Evolutionary conservation across 495 filamentous ascomycete species (phyloP).

Genomic region (Alectoria sarmentosa): DNA sequence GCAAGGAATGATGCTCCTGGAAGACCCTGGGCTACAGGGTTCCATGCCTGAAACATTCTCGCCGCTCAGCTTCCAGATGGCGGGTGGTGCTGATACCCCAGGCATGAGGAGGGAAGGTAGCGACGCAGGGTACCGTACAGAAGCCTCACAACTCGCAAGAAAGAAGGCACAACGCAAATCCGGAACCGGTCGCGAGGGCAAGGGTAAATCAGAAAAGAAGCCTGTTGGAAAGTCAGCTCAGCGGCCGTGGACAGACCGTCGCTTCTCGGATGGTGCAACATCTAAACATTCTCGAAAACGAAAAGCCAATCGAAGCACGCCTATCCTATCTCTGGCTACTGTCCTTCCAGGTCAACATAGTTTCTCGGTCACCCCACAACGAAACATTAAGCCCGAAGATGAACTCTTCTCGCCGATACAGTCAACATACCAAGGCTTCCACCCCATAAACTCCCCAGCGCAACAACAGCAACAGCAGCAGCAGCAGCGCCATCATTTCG

Average conservation of each 20-base stretch:
- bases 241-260: conserved; percentile 19
- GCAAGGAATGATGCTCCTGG: conserved; percentile 42
- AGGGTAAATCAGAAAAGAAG: conserved; percentile 12
- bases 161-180: conserved; percentile 16
- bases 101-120: conserved; percentile 18
- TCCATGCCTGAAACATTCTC: conserved; percentile 31
- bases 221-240: conserved; percentile 9
- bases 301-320: conserved; percentile 16
- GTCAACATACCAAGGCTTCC: conserved; percentile 19
- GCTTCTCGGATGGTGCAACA: conserved; percentile 23
- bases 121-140: conserved; percentile 10
- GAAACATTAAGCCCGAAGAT: conserved; percentile 21
- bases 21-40: conserved; percentile 38
- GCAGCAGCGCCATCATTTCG: conserved; percentile 15
- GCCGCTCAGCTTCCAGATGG: conserved; percentile 36
- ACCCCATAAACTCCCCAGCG: conserved; percentile 15
- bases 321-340: conserved; percentile 20
- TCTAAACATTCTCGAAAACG: conserved; percentile 16
- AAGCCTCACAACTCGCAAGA: conserved; percentile 14
- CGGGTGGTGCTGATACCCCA: conserved; percentile 18
- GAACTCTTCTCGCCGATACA: conserved; percentile 19
- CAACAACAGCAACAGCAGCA: conserved; percentile 6
- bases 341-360: conserved; percentile 17
- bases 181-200: conserved; percentile 17
- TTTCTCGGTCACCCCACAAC: conserved; percentile 17